These are phyloP conservation scores for Bolboschoenoplectus hybrid DNA, from an alignment of 202 grass and related monocot species.

Conservation along the genomic window DNA sequence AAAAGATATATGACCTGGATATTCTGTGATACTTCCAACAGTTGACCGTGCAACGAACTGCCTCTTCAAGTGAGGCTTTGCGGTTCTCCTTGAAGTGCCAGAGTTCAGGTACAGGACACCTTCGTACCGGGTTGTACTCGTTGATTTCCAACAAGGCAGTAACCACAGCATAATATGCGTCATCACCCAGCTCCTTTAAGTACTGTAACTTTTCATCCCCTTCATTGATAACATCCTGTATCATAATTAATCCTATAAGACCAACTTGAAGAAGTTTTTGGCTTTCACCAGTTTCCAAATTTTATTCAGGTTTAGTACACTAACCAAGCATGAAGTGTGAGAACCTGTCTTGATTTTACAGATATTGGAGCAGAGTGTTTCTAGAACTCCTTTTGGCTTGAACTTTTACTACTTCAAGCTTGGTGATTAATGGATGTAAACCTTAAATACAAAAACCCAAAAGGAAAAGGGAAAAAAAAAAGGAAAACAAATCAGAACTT, in stretches of 20 bases:
- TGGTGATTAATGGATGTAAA: background rate
- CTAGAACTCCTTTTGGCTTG: conserved; percentile 17
- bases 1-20: conserved; percentile 10
- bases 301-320: background rate
- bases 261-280: conserved; percentile 21
- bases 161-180: conserved; percentile 51
- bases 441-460: background rate
- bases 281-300: background rate
- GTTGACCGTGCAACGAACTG: conserved; percentile 12
- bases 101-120: conserved; percentile 43
- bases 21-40: conserved; percentile 18
- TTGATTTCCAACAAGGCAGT: conserved; percentile 47
- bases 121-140: background rate
- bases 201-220: conserved; percentile 52
- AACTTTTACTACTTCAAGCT: background rate
- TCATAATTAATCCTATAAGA: conserved; percentile 12
- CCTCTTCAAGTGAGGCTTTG: conserved; percentile 32
- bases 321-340: background rate
- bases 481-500: background rate
- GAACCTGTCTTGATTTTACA: conserved; percentile 15
- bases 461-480: background rate
- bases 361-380: background rate
- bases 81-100: conserved; percentile 50
- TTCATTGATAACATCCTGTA: conserved; percentile 55
- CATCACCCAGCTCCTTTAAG: conserved; percentile 43